These are phyloP conservation scores for Pseudogymnoascus sp. DNA, from an alignment of 2,329 filamentous ascomycete species.

Conservation along the genomic window DNA sequence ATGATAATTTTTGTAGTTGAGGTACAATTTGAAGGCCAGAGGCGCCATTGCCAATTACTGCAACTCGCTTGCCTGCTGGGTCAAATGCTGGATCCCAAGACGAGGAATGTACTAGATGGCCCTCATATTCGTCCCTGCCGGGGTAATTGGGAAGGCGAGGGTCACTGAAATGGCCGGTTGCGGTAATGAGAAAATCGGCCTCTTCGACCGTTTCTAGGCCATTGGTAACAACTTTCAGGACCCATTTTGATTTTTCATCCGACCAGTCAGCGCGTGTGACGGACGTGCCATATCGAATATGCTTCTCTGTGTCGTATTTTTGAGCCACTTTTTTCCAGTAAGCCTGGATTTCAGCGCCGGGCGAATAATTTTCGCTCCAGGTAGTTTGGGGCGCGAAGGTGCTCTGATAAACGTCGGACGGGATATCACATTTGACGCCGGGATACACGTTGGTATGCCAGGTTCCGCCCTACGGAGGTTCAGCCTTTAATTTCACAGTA, in stretches of 20 bases:
- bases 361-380: slow-evolving; percentile 61
- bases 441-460: slow-evolving; percentile 53
- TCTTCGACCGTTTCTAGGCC: slow-evolving; percentile 31
- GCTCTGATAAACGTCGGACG: slow-evolving; percentile 62
- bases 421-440: slow-evolving; percentile 62
- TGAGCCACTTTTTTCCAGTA: slow-evolving; percentile 58
- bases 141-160: slow-evolving; percentile 11
- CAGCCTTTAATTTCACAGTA: background rate
- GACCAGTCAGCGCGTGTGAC: slow-evolving; percentile 27
- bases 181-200: slow-evolving; percentile 40
- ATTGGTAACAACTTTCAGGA: slow-evolving; percentile 27
- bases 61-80: slow-evolving; percentile 43
- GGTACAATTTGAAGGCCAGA: slow-evolving; percentile 52
- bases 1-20: slow-evolving; percentile 43
- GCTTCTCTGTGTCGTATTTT: slow-evolving; percentile 57
- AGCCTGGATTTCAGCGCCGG: slow-evolving; percentile 57
- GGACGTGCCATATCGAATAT: slow-evolving; percentile 40
- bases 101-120: slow-evolving; percentile 50
- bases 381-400: slow-evolving; percentile 59
- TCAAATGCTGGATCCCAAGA: slow-evolving; percentile 50
- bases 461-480: slow-evolving; percentile 38
- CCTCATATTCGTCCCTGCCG: slow-evolving; percentile 43
- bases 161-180: slow-evolving; percentile 29
- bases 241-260: slow-evolving; percentile 26
- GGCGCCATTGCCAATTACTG: slow-evolving; percentile 56